Evolutionary conservation across 192 early-diverging fungal species (phyloP).

Genomic region (Coemansia sp.): DNA sequence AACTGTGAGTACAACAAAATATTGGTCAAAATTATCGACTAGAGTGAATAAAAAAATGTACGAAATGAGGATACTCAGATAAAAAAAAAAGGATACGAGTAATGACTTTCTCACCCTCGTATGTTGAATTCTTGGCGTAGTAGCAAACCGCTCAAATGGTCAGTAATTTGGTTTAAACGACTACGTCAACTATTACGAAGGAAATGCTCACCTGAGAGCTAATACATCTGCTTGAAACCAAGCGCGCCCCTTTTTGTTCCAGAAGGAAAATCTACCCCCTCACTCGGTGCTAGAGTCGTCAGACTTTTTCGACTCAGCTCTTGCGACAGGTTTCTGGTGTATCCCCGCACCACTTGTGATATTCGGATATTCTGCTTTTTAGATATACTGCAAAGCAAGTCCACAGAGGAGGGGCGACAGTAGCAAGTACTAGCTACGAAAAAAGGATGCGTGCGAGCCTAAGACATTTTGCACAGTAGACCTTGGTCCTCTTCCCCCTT

Average conservation of each 20-base stretch:
- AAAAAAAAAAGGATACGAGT: neutral
- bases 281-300: neutral
- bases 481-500: neutral
- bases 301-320: conserved; percentile 3
- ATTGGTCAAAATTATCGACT: neutral
- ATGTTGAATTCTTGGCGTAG: neutral
- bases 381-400: neutral
- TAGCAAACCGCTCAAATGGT: neutral
- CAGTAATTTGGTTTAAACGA: conserved; percentile 2
- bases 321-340: conserved; percentile 1
- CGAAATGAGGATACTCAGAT: neutral
- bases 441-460: conserved; percentile 1
- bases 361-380: too few relatives aligned
- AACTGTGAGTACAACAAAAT: neutral
- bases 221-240: conserved; percentile 1
- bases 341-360: neutral
- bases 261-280: neutral
- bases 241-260: neutral
- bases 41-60: neutral
- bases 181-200: neutral
- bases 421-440: neutral
- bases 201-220: too few relatives aligned
- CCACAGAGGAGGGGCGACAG: neutral
- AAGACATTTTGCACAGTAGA: neutral
- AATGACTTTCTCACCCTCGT: neutral